Percentiles rank a stretch among this genome's conserved stretches.
These are phyloP conservation scores for Penicillium simplicissimum DNA, from an alignment of 495 filamentous ascomycete species.

Conservation along the genomic window DNA sequence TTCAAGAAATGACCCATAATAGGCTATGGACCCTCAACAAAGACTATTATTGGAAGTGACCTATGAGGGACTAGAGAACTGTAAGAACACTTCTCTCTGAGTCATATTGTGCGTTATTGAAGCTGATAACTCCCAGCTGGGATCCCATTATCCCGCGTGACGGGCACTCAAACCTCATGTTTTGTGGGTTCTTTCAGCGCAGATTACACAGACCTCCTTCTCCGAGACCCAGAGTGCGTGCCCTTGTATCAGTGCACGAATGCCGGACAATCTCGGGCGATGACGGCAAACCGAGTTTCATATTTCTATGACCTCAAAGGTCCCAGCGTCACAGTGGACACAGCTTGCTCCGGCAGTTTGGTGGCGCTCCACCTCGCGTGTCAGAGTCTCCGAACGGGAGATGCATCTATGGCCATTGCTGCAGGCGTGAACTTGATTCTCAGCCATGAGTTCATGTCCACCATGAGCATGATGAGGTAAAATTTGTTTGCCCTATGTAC, in stretches of 20 bases:
- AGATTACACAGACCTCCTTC: conserved; percentile 35
- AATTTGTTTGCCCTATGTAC: too few relatives aligned
- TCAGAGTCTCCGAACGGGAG: conserved; percentile 42
- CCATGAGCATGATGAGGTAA: conserved; percentile 27
- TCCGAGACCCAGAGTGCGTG: conserved; percentile 31
- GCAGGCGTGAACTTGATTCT: conserved; percentile 38
- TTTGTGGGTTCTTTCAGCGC: conserved; percentile 42
- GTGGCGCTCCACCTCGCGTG: conserved; percentile 52
- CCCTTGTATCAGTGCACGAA: conserved; percentile 39
- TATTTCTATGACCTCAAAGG: conserved; percentile 48
- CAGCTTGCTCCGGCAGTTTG: conserved; percentile 54
- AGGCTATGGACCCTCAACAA: conserved; percentile 51
- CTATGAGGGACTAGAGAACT: conserved; percentile 60
- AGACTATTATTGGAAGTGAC: conserved; percentile 58
- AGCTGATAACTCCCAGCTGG: conserved; percentile 21
- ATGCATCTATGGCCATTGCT: conserved; percentile 41
- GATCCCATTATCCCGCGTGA: conserved; percentile 31
- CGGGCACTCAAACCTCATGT: conserved; percentile 51
- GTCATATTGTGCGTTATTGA: neutral
- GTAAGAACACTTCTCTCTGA: neutral
- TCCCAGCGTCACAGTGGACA: conserved; percentile 48
- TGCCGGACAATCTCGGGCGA: conserved; percentile 36
- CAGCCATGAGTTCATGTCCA: conserved; percentile 28
- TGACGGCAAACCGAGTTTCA: conserved; percentile 45
- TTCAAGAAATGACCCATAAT: neutral